phyloP scores from a whole-genome alignment of 2,329 filamentous ascomycete species.

The Trichoderma gracile region DNA sequence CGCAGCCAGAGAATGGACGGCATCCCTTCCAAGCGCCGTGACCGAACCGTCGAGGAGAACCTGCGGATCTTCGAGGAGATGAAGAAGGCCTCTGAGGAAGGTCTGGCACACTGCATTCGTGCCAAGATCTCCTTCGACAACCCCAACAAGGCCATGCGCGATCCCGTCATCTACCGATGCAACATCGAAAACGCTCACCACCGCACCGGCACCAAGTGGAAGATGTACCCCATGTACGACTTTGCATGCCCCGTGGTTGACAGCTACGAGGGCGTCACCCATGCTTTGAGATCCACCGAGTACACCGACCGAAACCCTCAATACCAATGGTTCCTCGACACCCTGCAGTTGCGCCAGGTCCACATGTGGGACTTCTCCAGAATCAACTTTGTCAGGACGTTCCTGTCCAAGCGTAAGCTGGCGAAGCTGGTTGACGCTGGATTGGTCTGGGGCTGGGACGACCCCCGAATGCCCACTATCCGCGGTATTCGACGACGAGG shows the following conservation, averaged over 20 bases:
- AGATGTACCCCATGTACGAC: conserved; percentile 86
- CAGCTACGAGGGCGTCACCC: conserved; percentile 77
- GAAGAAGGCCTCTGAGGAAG: conserved; percentile 80
- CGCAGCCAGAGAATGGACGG: conserved; percentile 80
- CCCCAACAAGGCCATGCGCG: conserved; percentile 92
- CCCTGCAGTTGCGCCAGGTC: conserved; percentile 71
- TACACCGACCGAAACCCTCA: conserved; percentile 85
- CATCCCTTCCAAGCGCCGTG: conserved; percentile 77
- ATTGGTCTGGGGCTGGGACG: conserved; percentile 81
- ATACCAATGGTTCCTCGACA: conserved; percentile 82
- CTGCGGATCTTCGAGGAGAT: conserved; percentile 88
- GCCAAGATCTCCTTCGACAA: conserved; percentile 91
- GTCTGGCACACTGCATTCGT: conserved; percentile 84
- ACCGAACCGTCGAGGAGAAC: conserved; percentile 78
- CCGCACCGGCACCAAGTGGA: conserved; percentile 76
- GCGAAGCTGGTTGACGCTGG: conserved; percentile 78
- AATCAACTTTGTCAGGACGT: conserved; percentile 80
- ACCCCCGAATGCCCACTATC: conserved; percentile 83
- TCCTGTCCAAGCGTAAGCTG: conserved; percentile 83
- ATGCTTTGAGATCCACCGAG: conserved; percentile 80
- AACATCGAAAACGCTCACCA: conserved; percentile 70
- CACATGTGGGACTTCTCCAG: conserved; percentile 84
- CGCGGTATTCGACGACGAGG: conserved; percentile 76
- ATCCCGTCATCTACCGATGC: conserved; percentile 96
- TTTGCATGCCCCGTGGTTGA: conserved; percentile 83